Evolutionary conservation across 176 grass and related monocot genomes (phyloP).

Genomic region (Typha latifolia): DNA sequence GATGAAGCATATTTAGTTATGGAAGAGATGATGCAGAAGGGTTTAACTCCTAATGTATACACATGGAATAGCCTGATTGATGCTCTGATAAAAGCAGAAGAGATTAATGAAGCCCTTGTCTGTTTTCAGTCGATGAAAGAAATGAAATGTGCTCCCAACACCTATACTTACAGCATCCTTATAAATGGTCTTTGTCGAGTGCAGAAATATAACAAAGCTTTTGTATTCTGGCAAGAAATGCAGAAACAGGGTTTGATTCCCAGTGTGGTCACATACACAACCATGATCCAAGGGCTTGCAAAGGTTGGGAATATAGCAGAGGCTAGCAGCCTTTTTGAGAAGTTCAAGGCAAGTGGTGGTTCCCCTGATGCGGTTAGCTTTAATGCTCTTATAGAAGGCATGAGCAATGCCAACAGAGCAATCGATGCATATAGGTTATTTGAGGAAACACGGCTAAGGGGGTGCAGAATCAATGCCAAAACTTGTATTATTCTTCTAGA

Average conservation of each 20-base stretch:
- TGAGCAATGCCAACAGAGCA: slow-evolving; percentile 85
- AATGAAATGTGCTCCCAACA: slow-evolving; percentile 72
- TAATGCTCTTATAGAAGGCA: slow-evolving; percentile 92
- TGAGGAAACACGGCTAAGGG: slow-evolving; percentile 68
- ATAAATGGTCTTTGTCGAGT: slow-evolving; percentile 76
- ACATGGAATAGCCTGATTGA: slow-evolving; percentile 93
- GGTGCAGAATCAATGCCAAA: slow-evolving; percentile 70
- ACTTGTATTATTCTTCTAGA: slow-evolving; percentile 86
- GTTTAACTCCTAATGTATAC: slow-evolving; percentile 69
- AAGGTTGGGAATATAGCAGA: slow-evolving; percentile 79
- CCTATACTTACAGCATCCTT: slow-evolving; percentile 82
- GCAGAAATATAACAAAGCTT: slow-evolving; percentile 96
- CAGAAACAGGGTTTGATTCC: slow-evolving; percentile 66
- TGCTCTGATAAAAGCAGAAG: slow-evolving; percentile 88
- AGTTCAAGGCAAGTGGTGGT: slow-evolving; percentile 76
- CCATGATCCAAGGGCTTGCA: slow-evolving; percentile 83
- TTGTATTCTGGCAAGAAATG: slow-evolving; percentile 98
- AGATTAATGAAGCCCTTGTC: slow-evolving; percentile 86
- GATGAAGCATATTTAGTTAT: slow-evolving; percentile 95
- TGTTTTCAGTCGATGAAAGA: slow-evolving; percentile 95
- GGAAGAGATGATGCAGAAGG: slow-evolving; percentile 98
- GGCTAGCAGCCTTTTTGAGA: slow-evolving; percentile 66
- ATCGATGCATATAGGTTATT: slow-evolving; percentile 73
- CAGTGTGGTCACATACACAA: slow-evolving; percentile 84
- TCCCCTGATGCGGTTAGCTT: slow-evolving; percentile 60